These are phyloP conservation scores for Didymella glomerata DNA, from an alignment of 2,329 filamentous ascomycete genomes.

Conservation along the genomic window DNA sequence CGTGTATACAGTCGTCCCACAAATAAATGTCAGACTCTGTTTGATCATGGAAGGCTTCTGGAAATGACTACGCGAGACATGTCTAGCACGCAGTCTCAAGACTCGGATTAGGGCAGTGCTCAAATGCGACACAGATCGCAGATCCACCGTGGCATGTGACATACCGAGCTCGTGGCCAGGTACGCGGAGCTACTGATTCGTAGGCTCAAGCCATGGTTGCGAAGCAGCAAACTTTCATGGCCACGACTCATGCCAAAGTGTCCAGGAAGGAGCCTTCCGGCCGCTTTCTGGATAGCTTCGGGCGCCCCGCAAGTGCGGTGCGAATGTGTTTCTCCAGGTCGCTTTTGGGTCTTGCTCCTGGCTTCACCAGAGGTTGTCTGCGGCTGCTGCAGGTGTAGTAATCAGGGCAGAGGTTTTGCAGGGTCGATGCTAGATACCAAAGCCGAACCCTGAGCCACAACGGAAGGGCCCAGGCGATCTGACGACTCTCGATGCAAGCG, in stretches of 20 bases:
- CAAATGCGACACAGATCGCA: conserved; percentile 7
- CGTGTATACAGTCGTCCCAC: conserved; percentile 12
- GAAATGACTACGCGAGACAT: conserved; percentile 11
- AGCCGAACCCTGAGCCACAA: conserved; percentile 7
- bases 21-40: conserved; percentile 9
- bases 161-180: conserved; percentile 6
- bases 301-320: conserved; percentile 17
- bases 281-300: conserved; percentile 4
- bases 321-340: conserved; percentile 16
- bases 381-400: conserved; percentile 15
- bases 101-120: not conserved
- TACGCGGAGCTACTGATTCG: conserved; percentile 7
- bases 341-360: conserved; percentile 18
- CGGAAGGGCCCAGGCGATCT: not conserved
- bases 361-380: conserved; percentile 15
- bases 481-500: conserved; percentile 2
- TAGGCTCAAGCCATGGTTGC: conserved; percentile 14
- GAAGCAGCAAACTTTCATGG: conserved; percentile 17
- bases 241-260: conserved; percentile 17
- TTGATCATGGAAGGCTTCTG: conserved; percentile 10
- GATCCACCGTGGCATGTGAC: conserved; percentile 6
- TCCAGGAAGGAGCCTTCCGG: conserved; percentile 8
- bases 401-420: conserved; percentile 5
- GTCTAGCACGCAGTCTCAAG: not conserved
- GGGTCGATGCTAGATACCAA: conserved; percentile 12